Evolutionary conservation across 2,329 filamentous ascomycete genomes (phyloP), one percentile per base, ranked within the genome.

Genomic region (Dactylellina sp.): DNA sequence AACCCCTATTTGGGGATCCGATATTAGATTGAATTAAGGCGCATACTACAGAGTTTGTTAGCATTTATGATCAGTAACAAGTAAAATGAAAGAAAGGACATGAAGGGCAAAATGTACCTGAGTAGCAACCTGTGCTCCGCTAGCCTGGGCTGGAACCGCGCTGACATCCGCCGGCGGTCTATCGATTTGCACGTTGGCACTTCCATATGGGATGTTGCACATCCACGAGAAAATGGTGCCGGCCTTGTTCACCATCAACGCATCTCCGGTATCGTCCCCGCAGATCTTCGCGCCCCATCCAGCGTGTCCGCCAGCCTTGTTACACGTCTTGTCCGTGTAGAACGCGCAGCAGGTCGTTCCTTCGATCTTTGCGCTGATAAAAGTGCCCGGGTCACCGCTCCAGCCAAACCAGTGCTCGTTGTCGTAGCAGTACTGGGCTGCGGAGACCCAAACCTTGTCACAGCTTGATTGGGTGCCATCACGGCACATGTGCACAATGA

Each of bases 321-420:
- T 72, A 25, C 68, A 72, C 7, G 52, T 65, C 37, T 64, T 65
- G 46, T 72, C 68, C 37, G 60, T 44, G 32, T n/a, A 72, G 40
- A 72, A 72, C 7, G 68, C 60, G 32, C 68, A 72, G 46, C 68
- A 72, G 52, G 60, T 72, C 12, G 68, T 72, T 2, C 68, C 68
- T 28, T 72, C 68, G 20, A 72, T 65, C 53, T 72, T 72, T n/a
- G 68, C 68, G n/a, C 68, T 72, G 22, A 60, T 52, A 39, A 72
- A 72, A 14, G 68, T 60, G 22, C 52, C 68, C 59, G 66, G 66
- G 28, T 71, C 66, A 18, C 68, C 68, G 39, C 47, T 72, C 68
- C 68, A 72, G 12, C 68, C 68, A 60, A 72, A 72, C 68, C 68
- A 72, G 18, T 72, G 68, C 37, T 65, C 60, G 46, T 72, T 61